A percentile compares a stretch with the other conserved stretches of the same genome.
Conservation (phyloP, 176 grass and related monocot species). For the Eleusine coracana region DNA sequence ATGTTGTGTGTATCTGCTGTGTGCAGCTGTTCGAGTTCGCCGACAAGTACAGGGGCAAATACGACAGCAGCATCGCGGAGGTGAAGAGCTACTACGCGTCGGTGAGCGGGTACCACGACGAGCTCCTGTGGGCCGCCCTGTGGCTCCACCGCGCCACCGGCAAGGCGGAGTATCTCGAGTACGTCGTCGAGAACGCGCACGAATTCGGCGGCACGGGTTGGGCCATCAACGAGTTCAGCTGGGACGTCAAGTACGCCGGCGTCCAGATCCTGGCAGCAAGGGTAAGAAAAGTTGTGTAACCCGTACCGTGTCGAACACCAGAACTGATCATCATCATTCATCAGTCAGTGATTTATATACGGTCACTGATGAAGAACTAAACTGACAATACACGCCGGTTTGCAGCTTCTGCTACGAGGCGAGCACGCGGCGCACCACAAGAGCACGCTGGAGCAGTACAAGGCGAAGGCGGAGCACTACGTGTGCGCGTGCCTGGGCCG, state of each 20-base stretch:
- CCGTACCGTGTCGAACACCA: neutral
- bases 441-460: conserved; percentile 69
- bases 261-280: conserved; percentile 78
- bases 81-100: conserved; percentile 93
- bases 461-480: conserved; percentile 75
- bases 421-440: conserved; percentile 40
- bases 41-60: conserved; percentile 73
- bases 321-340: too few relatives aligned
- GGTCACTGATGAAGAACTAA: too few relatives aligned
- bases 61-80: conserved; percentile 77
- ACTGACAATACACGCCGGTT: neutral
- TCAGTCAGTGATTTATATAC: too few relatives aligned
- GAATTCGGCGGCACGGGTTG: conserved; percentile 72
- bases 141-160: conserved; percentile 85
- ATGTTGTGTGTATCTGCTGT: neutral
- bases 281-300: conserved; percentile 27
- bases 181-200: conserved; percentile 66
- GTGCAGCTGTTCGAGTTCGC: conserved; percentile 75
- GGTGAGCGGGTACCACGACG: conserved; percentile 83
- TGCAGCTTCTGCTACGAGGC: conserved; percentile 58
- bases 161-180: conserved; percentile 57
- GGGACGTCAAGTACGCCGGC: conserved; percentile 92
- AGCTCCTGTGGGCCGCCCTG: conserved; percentile 81
- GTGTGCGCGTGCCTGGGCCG: conserved; percentile 67
- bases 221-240: conserved; percentile 91